A percentile compares a stretch with the other conserved stretches of the same genome.
phyloP scores from a whole-genome alignment of 352 stramenopile species.

The Globisporangium yorkense region DNA sequence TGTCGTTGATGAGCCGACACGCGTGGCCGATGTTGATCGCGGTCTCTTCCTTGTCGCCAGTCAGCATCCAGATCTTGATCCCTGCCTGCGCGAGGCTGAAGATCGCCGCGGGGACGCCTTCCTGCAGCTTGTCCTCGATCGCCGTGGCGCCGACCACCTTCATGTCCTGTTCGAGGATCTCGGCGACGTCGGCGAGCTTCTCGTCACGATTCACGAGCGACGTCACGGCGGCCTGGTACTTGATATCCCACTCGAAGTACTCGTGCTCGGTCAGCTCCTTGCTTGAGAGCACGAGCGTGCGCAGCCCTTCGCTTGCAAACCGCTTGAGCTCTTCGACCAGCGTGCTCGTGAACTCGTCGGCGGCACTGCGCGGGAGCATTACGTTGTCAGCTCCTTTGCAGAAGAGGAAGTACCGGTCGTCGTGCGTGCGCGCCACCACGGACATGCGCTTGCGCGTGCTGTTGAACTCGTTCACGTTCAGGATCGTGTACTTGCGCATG shows the following conservation, averaged over 20 bases:
- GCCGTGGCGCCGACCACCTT: constrained; percentile 86
- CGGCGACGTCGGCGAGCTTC: constrained; percentile 44
- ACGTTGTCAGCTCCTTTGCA: constrained; percentile 86
- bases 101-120: constrained; percentile 85
- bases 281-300: constrained; percentile 72
- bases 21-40: constrained; percentile 91
- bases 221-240: constrained; percentile 56
- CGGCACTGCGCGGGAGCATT: constrained; percentile 58
- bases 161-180: constrained; percentile 65
- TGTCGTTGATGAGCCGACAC: constrained; percentile 63
- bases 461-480: constrained; percentile 85
- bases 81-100: constrained; percentile 79
- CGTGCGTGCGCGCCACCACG: constrained; percentile 79
- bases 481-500: constrained; percentile 44
- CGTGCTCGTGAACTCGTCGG: constrained; percentile 23
- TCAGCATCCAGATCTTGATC: constrained; percentile 95
- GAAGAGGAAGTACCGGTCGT: constrained; percentile 43
- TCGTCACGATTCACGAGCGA: constrained; percentile 53
- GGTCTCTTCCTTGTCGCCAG: constrained; percentile 93
- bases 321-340: constrained; percentile 54
- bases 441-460: constrained; percentile 98
- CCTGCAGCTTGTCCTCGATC: constrained; percentile 93
- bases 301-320: constrained; percentile 80
- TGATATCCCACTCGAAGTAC: constrained; percentile 56
- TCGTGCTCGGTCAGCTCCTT: constrained; percentile 51